Conservation (phyloP, 1,139 yeast species). For the Zygotorulaspora mrakii region DNA sequence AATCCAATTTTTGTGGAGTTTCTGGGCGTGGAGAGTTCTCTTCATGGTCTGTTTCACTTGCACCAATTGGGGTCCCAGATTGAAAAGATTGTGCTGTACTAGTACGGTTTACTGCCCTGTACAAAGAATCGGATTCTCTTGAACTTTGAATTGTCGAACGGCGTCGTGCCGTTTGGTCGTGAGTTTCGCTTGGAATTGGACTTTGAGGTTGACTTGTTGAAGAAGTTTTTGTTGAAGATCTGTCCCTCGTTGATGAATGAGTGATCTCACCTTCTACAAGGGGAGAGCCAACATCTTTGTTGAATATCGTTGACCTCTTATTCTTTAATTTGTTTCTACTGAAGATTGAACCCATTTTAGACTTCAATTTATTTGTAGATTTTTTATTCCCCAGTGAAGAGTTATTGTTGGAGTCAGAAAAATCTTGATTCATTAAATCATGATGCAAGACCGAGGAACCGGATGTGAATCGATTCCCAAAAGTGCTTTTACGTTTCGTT, state of each 20-base stretch:
- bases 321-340: constrained; percentile 52
- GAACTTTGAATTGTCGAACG: constrained; percentile 13
- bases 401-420: constrained; percentile 29
- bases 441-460: constrained; percentile 19
- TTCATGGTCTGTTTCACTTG: neutral
- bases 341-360: constrained; percentile 82
- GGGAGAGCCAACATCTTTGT: constrained; percentile 15
- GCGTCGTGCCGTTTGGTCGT: constrained; percentile 2
- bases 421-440: constrained; percentile 33
- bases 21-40: constrained; percentile 1
- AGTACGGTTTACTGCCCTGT: constrained; percentile 3
- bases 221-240: constrained; percentile 11
- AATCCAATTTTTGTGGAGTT: constrained; percentile 3
- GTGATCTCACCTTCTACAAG: constrained; percentile 18
- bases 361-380: constrained; percentile 49
- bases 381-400: constrained; percentile 26
- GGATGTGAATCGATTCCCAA: constrained; percentile 14
- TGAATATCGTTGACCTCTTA: constrained; percentile 23
- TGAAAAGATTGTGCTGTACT: constrained; percentile 1
- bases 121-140: constrained; percentile 12
- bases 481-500: constrained; percentile 14
- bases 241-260: constrained; percentile 13
- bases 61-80: constrained; percentile 3
- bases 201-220: constrained; percentile 7
- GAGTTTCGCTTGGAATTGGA: neutral